Base-by-base conservation (phyloP, 768 basidiomycete genomes). In the Coprinellus aureogranulatus region DNA sequence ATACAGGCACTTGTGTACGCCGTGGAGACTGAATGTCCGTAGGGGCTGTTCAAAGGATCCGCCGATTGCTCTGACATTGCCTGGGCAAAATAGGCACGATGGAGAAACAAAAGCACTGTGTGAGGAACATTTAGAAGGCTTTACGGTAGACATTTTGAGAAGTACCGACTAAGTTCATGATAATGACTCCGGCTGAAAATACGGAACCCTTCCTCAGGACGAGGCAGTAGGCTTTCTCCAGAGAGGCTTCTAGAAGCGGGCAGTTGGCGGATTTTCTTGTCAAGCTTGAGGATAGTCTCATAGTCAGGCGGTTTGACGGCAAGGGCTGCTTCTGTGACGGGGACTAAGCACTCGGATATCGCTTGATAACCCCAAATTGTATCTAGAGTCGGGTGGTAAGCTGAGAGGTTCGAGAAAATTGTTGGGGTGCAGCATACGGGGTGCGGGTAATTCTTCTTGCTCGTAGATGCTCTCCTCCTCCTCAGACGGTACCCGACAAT, bases 31-130 rank as follows among this genome's bases (percentile, higher is more conserved):
- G 84, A 86, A 31, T 77, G 75, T 26, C 75, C 70, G 59, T 81
- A 80, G 5, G 78, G 76, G 52, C 77, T 80, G 49, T 67, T 66
- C 59, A 83, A 62, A 0, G 85, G 82, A 60, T 83, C 74, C 1
- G 69, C 64, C 1, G 81, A 75, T 55, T 78, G 65, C 55, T 81
- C 78, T 2, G 75, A 68, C 68, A 86, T 73, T 4, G 81, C 83
- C 63, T 82, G 81, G 10, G 81, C 81, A 62, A 86, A 85, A 65
- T 77, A 83, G 20, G 77, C 75, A 50, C 84, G 75, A 65, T 86
- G 85, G 14, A 86, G 69, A 64, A 77, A 81, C 51, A 86, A 61
- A 12, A 84, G 71, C 64, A 82, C 83, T 85, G 58, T 31, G 25
- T 40, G 57, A 28, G 59, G 48, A 59, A 58, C 18, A 44, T 39